Percentiles rank a stretch among this genome's conserved stretches.
Conservation (phyloP, 192 early-diverging fungal species). For the Rhizophagus sp. region DNA sequence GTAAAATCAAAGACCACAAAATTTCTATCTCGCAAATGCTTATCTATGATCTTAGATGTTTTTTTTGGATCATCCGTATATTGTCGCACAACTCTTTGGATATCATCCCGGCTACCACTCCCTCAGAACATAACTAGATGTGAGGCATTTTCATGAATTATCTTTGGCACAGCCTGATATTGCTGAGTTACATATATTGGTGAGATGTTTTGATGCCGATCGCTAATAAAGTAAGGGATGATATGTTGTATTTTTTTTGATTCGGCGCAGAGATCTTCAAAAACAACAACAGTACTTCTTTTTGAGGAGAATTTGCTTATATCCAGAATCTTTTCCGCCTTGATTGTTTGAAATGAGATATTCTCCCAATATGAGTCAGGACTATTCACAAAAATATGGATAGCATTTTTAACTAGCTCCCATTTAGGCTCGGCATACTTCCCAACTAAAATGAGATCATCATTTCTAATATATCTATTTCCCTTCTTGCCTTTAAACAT, state of each 20-base stretch:
- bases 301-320: conserved; percentile 13
- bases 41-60: too few relatives aligned
- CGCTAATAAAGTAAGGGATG: too few relatives aligned
- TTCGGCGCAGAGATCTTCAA: conserved; percentile 24
- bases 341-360: conserved; percentile 7
- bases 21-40: too few relatives aligned
- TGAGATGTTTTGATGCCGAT: neutral
- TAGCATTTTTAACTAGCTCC: too few relatives aligned
- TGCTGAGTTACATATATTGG: too few relatives aligned
- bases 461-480: neutral
- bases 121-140: too few relatives aligned
- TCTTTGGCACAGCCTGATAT: conserved; percentile 7
- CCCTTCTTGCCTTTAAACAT: conserved; percentile 21
- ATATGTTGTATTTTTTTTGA: conserved; percentile 16
- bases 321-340: neutral
- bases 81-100: too few relatives aligned
- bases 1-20: neutral
- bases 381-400: conserved; percentile 21
- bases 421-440: too few relatives aligned
- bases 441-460: too few relatives aligned
- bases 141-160: neutral
- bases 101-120: too few relatives aligned
- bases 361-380: too few relatives aligned
- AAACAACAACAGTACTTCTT: neutral
- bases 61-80: too few relatives aligned